These are phyloP conservation scores for Xylariaceae sp. DNA, from an alignment of 2,329 filamentous ascomycete genomes.

Conservation along the genomic window DNA sequence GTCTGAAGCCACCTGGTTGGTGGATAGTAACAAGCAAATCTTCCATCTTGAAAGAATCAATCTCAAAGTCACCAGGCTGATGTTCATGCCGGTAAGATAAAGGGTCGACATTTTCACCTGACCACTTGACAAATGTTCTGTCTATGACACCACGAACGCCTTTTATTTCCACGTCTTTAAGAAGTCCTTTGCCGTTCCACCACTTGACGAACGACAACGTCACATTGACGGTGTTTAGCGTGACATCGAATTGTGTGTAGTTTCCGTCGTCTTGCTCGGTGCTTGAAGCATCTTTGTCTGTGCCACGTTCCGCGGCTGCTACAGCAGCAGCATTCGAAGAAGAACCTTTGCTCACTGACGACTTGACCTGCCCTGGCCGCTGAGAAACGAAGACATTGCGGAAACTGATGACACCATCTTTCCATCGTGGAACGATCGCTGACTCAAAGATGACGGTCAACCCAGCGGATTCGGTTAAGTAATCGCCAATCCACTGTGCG, in stretches of 20 bases:
- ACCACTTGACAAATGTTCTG: constrained; percentile 80
- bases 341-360: constrained; percentile 91
- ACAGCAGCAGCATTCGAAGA: constrained; percentile 82
- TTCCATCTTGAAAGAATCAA: constrained; percentile 95
- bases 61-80: constrained; percentile 91
- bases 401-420: constrained; percentile 92
- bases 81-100: constrained; percentile 88
- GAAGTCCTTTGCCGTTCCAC: constrained; percentile 94
- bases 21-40: constrained; percentile 91
- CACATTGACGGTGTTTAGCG: constrained; percentile 93
- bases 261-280: constrained; percentile 83
- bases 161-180: constrained; percentile 92
- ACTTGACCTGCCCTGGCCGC: constrained; percentile 79
- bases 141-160: constrained; percentile 93
- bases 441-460: constrained; percentile 96
- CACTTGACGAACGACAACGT: constrained; percentile 97
- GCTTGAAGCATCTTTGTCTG: constrained; percentile 51
- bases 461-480: constrained; percentile 90
- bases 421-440: constrained; percentile 96
- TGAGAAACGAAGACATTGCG: constrained; percentile 95
- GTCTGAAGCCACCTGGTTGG: constrained; percentile 89
- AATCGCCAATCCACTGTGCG: constrained; percentile 92
- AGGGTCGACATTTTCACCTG: constrained; percentile 74
- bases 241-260: constrained; percentile 96
- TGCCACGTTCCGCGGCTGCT: constrained; percentile 73